Conservation (phyloP, 192 early-diverging fungal genomes). For the Linnemannia elongata region DNA sequence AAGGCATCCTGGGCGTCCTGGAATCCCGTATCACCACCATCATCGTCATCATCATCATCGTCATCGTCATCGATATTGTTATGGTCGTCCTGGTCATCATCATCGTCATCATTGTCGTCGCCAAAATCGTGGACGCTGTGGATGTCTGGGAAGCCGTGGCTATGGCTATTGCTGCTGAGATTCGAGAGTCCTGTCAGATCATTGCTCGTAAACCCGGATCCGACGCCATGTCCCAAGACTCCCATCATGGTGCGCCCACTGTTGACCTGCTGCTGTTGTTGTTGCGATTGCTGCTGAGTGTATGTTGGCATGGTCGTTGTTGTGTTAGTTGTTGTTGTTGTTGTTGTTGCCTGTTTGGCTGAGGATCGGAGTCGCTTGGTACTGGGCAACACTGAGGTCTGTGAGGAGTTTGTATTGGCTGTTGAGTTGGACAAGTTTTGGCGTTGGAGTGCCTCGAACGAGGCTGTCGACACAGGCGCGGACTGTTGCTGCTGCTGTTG, state of each 20-base stretch:
- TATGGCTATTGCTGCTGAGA: background rate
- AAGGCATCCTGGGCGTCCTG: slow-evolving; percentile 12
- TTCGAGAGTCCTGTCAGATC: slow-evolving; percentile 10
- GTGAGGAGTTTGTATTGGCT: background rate
- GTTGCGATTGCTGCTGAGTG: background rate
- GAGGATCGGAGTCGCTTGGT: background rate
- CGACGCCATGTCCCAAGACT: slow-evolving; percentile 1
- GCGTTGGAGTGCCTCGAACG: slow-evolving; percentile 6
- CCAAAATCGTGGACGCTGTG: background rate
- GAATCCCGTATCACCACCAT: background rate
- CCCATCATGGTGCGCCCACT: slow-evolving; percentile 8
- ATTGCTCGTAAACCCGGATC: slow-evolving; percentile 16
- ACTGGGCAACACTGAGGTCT: background rate
- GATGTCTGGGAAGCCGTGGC: background rate
- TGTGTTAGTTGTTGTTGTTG: background rate
- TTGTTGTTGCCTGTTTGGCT: background rate
- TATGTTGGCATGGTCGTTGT: background rate
- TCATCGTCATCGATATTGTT: slow-evolving; percentile 10
- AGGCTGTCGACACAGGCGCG: background rate
- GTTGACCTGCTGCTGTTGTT: slow-evolving; percentile 4
- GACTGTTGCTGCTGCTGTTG: slow-evolving; percentile 1
- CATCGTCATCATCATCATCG: slow-evolving; percentile 15
- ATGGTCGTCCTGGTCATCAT: slow-evolving; percentile 4
- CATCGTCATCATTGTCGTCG: background rate
- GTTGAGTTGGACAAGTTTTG: background rate